These are phyloP conservation scores for Linnemannia zychae DNA, from an alignment of 192 early-diverging fungal genomes.

Conservation along the genomic window DNA sequence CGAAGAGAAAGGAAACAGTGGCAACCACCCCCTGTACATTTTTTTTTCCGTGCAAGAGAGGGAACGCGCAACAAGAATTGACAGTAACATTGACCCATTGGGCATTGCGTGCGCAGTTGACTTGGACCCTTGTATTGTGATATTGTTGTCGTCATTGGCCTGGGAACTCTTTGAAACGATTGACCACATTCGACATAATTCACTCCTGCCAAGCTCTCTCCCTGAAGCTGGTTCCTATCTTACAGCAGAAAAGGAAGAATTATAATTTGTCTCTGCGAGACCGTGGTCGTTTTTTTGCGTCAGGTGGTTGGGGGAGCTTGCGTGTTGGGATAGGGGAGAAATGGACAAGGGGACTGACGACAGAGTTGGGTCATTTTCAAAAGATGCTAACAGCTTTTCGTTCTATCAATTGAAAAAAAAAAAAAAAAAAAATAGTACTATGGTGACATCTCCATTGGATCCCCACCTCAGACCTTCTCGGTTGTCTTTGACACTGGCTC, in stretches of 20 bases:
- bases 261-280: background rate
- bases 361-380: background rate
- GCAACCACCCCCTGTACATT: too few species aligned
- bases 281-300: background rate
- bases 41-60: background rate
- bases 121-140: background rate
- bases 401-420: background rate
- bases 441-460: conserved; percentile 89
- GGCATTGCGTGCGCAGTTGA: background rate
- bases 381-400: background rate
- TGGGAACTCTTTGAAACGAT: background rate
- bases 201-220: background rate
- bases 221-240: background rate
- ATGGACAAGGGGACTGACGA: background rate
- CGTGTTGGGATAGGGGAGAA: background rate
- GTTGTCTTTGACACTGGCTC: conserved; percentile 98
- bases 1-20: background rate
- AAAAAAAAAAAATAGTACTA: too few species aligned
- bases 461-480: conserved; percentile 92
- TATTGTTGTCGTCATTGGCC: background rate
- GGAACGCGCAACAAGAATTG: background rate
- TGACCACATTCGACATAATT: background rate
- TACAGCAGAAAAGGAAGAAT: background rate
- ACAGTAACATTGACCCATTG: background rate
- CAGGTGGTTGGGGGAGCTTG: conserved; percentile 1